Base-by-base conservation (phyloP, 371 early-diverging fungal genomes). In the Apophysomyces elegans region DNA sequence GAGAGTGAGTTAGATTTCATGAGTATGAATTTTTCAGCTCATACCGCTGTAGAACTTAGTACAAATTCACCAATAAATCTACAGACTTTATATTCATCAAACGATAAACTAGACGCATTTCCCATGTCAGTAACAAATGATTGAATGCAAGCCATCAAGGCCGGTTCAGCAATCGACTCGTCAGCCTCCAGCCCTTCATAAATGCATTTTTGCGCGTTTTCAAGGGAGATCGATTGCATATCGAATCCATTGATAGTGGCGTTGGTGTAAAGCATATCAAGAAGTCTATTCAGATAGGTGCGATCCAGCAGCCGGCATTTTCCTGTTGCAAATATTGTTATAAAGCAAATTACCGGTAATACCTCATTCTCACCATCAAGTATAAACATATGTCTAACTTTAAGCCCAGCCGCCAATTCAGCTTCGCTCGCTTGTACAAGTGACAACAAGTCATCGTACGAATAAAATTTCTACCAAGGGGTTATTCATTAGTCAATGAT, bases 361-460 rank as follows among this genome's bases (percentile, higher is more conserved):
- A 44, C 35, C 12, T 16, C 5, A n/a, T 1, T 26, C 1, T 59
- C 70, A 72, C 78, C 85, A 56, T 83, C 69, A 7, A 83, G 57
- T 36, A 67, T 67, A 66, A 86, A 72, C 9, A 77, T 85, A 7
- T 79, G 64, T 26, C 78, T 56, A 35, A 50, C 65, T 37, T 75
- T 62, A 35, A 88, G 66, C 16, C 73, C 86, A 37, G 58, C 56
- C 12, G 59, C 18, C 5, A 88, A 38, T 61, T 88, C 85, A 4
- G 37, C 54, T 56, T 80, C 78, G 64, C 86, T 85, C 6, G 86
- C 86, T 70, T 88, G 88, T 7, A 88, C 71, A 4, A 73, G 62
- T 7, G 80, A 76, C 13, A 73, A 44, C 8, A 87, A 59, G 14
- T 70, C 70, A 1, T 70, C 56, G 13, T 66, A 70, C 0, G 72